A percentile compares a stretch with the other conserved stretches of the same genome.
Conservation (phyloP, 805 yeast genomes). For the Metschnikowia santaceciliae region DNA sequence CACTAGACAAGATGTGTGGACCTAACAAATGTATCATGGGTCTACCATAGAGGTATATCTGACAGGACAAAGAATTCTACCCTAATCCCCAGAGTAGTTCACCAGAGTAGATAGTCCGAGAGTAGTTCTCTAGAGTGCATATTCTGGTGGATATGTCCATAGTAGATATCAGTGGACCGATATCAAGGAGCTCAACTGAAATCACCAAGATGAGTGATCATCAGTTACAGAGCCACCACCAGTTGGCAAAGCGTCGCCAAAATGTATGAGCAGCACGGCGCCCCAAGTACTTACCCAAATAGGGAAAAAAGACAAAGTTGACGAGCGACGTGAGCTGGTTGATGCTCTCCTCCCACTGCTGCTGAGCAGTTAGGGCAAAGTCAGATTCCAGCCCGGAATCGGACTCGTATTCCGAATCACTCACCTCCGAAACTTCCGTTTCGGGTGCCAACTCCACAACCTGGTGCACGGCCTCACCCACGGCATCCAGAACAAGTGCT, state of each 20-base stretch:
- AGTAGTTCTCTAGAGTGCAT: too few relatives aligned
- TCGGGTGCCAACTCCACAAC: not conserved
- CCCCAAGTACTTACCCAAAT: slow-evolving; percentile 65
- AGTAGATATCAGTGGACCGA: not conserved
- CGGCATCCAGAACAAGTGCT: slow-evolving; percentile 1
- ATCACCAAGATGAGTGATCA: too few relatives aligned
- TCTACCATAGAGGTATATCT: too few relatives aligned
- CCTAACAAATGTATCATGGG: too few relatives aligned
- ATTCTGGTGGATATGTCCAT: too few relatives aligned
- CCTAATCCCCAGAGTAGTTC: too few relatives aligned
- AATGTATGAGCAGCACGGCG: slow-evolving; percentile 40
- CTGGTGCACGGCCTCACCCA: not conserved
- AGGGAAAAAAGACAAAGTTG: slow-evolving; percentile 58
- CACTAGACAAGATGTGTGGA: too few relatives aligned
- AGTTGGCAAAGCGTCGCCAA: slow-evolving; percentile 35
- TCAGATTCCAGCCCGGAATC: slow-evolving; percentile 12
- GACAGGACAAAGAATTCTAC: too few relatives aligned
- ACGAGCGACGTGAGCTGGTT: slow-evolving; percentile 55
- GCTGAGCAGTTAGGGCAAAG: slow-evolving; percentile 47
- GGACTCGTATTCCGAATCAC: not conserved
- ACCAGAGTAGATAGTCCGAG: too few relatives aligned
- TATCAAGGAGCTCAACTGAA: too few relatives aligned
- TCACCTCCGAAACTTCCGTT: not conserved
- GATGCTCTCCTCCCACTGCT: slow-evolving; percentile 72
- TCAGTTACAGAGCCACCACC: slow-evolving; percentile 23